Conservation (phyloP, 148 eudicot species). For the Chenopodium berlandieri region DNA sequence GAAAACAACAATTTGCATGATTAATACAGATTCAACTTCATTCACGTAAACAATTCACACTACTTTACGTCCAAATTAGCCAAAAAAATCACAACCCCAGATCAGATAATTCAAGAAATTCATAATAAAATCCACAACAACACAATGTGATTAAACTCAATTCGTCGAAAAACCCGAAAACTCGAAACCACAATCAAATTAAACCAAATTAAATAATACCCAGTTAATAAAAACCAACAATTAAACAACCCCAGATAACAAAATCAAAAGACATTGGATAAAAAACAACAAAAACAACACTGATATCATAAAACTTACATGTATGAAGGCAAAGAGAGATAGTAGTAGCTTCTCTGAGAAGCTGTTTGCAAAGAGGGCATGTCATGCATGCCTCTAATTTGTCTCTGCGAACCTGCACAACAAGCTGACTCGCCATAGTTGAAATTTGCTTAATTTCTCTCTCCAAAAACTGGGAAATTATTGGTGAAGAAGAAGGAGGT, state of each 20-base stretch:
- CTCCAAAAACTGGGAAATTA: neutral
- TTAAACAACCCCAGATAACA: constrained; percentile 21
- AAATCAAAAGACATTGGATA: neutral
- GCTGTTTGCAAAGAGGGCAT: constrained; percentile 81
- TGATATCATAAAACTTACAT: constrained; percentile 40
- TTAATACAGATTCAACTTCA: constrained; percentile 24
- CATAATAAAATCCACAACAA: constrained; percentile 14
- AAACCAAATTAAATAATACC: neutral
- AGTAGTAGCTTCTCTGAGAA: constrained; percentile 54
- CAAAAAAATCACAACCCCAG: constrained; percentile 13
- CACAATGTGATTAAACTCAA: constrained; percentile 18
- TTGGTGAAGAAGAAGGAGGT: neutral
- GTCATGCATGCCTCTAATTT: constrained; percentile 81
- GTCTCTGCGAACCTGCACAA: constrained; percentile 62
- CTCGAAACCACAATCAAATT: neutral
- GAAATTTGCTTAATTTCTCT: neutral
- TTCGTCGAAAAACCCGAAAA: neutral
- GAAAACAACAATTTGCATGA: constrained; percentile 27
- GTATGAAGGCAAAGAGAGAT: constrained; percentile 92
- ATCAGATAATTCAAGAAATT: constrained; percentile 13
- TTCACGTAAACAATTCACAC: constrained; percentile 35
- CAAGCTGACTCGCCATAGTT: constrained; percentile 54
- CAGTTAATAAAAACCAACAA: constrained; percentile 23
- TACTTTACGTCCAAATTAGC: constrained; percentile 22
- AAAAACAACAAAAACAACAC: neutral